A percentile compares a stretch with the other conserved stretches of the same genome.
phyloP scores from a whole-genome alignment of 1,284 basidiomycete genomes.

The Vanrija pseudolonga region DNA sequence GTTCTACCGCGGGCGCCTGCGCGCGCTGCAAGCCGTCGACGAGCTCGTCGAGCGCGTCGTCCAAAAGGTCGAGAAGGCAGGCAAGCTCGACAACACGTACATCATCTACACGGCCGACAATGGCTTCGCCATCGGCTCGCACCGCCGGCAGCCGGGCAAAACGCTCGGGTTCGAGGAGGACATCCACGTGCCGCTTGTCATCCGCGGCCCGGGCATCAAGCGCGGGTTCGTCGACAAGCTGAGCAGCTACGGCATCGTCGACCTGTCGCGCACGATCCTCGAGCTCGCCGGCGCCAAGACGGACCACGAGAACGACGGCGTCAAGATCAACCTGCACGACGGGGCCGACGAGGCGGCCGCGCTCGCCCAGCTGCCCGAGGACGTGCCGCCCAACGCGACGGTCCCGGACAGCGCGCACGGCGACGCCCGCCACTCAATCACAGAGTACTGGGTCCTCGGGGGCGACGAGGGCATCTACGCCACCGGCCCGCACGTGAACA shows the following conservation, averaged over 20 bases:
- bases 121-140: constrained; percentile 35
- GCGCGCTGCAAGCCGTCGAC: constrained; percentile 35
- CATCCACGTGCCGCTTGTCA: constrained; percentile 31
- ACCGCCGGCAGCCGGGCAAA: constrained; percentile 41
- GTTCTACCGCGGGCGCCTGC: constrained; percentile 35
- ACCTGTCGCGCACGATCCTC: constrained; percentile 37
- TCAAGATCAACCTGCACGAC: constrained; percentile 26
- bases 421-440: constrained; percentile 22
- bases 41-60: constrained; percentile 38
- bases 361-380: not conserved
- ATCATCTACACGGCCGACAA: constrained; percentile 43
- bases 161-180: constrained; percentile 43
- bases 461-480: constrained; percentile 33
- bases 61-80: constrained; percentile 26
- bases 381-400: not conserved
- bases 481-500: constrained; percentile 15
- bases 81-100: constrained; percentile 38
- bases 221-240: constrained; percentile 20
- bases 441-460: constrained; percentile 38
- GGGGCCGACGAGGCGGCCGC: not conserved
- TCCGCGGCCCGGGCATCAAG: constrained; percentile 30
- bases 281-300: constrained; percentile 36
- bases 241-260: constrained; percentile 31
- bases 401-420: not conserved
- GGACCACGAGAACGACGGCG: constrained; percentile 34